Conservation (phyloP, 768 basidiomycete species). For the Pluteus cervinus region DNA sequence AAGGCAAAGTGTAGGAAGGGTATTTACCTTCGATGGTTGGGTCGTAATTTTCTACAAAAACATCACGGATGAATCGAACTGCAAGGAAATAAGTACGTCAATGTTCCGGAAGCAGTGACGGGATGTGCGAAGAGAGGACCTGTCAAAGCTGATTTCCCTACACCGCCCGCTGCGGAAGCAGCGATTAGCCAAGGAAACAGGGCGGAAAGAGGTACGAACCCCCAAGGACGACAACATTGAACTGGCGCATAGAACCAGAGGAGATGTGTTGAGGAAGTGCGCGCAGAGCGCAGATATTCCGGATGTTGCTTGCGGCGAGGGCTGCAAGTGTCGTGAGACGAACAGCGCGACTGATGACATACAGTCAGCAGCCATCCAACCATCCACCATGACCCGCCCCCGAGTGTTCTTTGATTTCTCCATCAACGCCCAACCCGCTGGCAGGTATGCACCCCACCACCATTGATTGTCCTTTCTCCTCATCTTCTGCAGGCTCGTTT, state of each 20-base stretch:
- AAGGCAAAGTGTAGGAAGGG: not conserved
- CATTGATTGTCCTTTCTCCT: conserved; percentile 2
- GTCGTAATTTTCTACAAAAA: conserved; percentile 73
- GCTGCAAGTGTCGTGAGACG: too few relatives aligned
- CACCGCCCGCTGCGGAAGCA: conserved; percentile 63
- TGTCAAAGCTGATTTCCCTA: conserved; percentile 84
- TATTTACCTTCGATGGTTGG: conserved; percentile 76
- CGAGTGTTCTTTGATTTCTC: conserved; percentile 69
- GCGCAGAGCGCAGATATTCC: not conserved
- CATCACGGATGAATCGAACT: conserved; percentile 70
- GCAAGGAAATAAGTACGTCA: conserved; percentile 5
- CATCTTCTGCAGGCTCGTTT: conserved; percentile 45
- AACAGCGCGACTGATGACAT: too few relatives aligned
- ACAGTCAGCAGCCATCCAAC: too few relatives aligned
- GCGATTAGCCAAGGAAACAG: conserved; percentile 6
- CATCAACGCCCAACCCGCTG: conserved; percentile 40
- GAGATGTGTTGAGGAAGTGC: conserved; percentile 4
- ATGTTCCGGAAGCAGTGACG: not conserved
- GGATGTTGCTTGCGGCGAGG: too few relatives aligned
- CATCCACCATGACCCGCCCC: conserved; percentile 39
- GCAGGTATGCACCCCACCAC: conserved; percentile 38
- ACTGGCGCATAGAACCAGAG: conserved; percentile 49
- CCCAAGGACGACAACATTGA: conserved; percentile 76
- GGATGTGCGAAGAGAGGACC: too few relatives aligned
- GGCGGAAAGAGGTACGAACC: conserved; percentile 35